These are phyloP conservation scores for Pleurotus salmoneostramineus DNA, from an alignment of 768 basidiomycete species.

Conservation along the genomic window DNA sequence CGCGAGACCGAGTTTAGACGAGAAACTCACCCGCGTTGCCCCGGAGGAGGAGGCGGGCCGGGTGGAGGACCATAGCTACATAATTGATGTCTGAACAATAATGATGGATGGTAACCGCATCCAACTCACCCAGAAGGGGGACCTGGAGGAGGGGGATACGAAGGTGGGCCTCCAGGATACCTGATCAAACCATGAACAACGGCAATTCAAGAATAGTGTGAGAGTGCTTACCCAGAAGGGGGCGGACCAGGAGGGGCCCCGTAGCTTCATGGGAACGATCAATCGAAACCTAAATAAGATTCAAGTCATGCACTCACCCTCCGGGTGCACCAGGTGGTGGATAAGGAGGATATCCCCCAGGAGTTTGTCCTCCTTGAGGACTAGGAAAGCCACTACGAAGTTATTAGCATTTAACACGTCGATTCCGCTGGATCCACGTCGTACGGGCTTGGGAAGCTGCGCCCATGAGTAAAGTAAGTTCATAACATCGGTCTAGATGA, in stretches of 20 bases:
- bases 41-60: constrained; percentile 22
- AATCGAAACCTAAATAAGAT: neutral
- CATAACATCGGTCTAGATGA: too few relatives aligned
- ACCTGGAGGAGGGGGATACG: constrained; percentile 14
- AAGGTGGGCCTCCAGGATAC: neutral
- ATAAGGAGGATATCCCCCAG: constrained; percentile 37
- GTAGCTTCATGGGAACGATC: constrained; percentile 18
- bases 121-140: constrained; percentile 15
- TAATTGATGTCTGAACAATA: too few relatives aligned
- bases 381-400: constrained; percentile 11
- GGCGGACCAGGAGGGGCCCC: constrained; percentile 30
- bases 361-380: constrained; percentile 28
- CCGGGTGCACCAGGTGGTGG: constrained; percentile 12
- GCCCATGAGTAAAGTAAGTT: neutral
- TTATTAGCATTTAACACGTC: neutral
- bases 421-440: constrained; percentile 13
- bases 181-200: neutral
- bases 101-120: neutral
- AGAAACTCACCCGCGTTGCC: constrained; percentile 6
- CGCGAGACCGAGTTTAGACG: neutral
- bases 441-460: constrained; percentile 25
- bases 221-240: constrained; percentile 22
- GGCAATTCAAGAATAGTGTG: neutral
- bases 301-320: constrained; percentile 1
- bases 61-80: constrained; percentile 18